Evolutionary conservation across 768 basidiomycete species (phyloP).

Genomic region (Boletales sp.): DNA sequence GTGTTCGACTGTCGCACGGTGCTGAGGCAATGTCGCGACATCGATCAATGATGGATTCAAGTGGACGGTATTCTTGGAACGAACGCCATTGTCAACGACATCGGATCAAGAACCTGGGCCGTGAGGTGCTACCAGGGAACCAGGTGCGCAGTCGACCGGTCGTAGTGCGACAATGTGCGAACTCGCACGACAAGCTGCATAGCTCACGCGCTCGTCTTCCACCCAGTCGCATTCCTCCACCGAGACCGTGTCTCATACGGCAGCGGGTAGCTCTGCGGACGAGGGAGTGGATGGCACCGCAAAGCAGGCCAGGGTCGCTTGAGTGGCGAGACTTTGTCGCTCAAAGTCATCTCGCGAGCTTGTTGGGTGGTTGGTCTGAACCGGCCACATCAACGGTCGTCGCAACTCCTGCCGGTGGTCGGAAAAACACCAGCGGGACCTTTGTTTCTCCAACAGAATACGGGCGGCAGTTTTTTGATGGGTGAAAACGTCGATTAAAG

Average conservation of each 20-base stretch:
- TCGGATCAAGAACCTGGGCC: constrained; percentile 63
- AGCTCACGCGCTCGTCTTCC: constrained; percentile 48
- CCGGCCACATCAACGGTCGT: constrained; percentile 30
- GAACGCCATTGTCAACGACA: constrained; percentile 50
- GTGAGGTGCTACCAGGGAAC: constrained; percentile 54
- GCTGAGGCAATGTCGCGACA: too few species aligned
- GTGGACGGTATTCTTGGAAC: constrained; percentile 66
- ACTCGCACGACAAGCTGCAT: constrained; percentile 10
- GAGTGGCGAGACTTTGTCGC: constrained; percentile 51
- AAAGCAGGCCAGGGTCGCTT: constrained; percentile 42
- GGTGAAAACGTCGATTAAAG: constrained; percentile 24
- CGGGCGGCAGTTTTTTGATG: constrained; percentile 28
- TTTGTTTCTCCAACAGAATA: constrained; percentile 48
- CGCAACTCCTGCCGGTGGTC: constrained; percentile 33
- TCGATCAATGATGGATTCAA: constrained; percentile 72
- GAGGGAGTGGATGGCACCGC: constrained; percentile 60
- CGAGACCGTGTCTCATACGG: constrained; percentile 26
- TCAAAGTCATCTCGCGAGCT: constrained; percentile 56
- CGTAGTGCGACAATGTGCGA: background rate
- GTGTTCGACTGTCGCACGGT: too few species aligned
- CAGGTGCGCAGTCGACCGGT: constrained; percentile 39
- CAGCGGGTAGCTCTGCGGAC: constrained; percentile 27
- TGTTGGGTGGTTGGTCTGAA: constrained; percentile 66
- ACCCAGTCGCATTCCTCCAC: constrained; percentile 50
- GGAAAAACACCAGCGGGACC: constrained; percentile 75